These are phyloP conservation scores for Diplodia sapinea DNA, from an alignment of 2,329 filamentous ascomycete species.

Conservation along the genomic window DNA sequence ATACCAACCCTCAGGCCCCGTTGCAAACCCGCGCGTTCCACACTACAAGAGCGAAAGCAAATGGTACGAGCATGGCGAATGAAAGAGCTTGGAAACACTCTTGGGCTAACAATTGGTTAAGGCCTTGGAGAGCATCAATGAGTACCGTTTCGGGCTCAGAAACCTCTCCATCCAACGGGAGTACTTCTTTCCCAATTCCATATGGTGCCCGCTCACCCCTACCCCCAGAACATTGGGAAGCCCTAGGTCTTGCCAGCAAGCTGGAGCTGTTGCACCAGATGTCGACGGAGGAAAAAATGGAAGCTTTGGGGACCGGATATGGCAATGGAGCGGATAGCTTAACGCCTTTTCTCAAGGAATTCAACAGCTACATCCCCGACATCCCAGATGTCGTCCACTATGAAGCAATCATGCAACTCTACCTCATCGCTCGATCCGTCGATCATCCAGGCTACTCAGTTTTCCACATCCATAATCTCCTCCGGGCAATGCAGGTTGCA, in stretches of 20 bases:
- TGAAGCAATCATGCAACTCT: constrained; percentile 22
- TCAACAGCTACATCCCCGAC: constrained; percentile 23
- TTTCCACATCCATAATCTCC: not conserved
- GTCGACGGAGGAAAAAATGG: constrained; percentile 1
- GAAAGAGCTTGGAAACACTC: constrained; percentile 17
- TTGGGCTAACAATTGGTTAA: constrained; percentile 14
- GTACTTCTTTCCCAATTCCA: not conserved
- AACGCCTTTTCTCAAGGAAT: constrained; percentile 24
- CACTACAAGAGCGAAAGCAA: not conserved
- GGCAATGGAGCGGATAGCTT: not conserved
- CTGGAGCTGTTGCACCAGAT: constrained; percentile 13
- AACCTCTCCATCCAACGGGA: not conserved
- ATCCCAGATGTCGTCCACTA: constrained; percentile 13
- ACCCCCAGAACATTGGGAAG: not conserved
- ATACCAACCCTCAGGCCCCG: constrained; percentile 1
- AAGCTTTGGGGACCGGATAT: constrained; percentile 28
- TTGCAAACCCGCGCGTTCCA: constrained; percentile 18
- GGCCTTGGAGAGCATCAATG: constrained; percentile 12
- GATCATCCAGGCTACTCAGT: constrained; percentile 20
- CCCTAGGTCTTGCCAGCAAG: constrained; percentile 1
- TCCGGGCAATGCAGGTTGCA: constrained; percentile 22
- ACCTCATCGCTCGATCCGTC: constrained; percentile 1
- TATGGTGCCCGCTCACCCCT: not conserved
- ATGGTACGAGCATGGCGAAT: constrained; percentile 17
- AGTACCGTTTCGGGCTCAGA: not conserved